A percentile compares a stretch with the other conserved stretches of the same genome.
These are phyloP conservation scores for Pinus tabuliformis DNA, from an alignment of 75 land plant genomes.

Conservation along the genomic window DNA sequence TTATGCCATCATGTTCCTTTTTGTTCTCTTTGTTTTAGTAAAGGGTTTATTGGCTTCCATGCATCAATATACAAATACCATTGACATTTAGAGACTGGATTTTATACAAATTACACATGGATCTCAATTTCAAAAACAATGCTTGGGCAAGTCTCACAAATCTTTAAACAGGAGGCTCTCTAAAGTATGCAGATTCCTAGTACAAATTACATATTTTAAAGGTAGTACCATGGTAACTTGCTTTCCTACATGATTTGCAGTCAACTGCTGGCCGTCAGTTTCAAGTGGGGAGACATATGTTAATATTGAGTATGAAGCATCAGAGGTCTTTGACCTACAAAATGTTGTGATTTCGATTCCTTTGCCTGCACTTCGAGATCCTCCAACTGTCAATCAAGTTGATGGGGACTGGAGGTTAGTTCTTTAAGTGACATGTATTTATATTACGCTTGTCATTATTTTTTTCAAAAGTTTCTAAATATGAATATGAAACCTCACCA, in stretches of 20 bases:
- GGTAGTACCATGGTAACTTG: background rate
- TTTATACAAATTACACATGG: background rate
- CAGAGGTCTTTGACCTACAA: conserved; percentile 80
- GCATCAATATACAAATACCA: background rate
- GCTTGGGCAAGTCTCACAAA: background rate
- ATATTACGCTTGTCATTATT: background rate
- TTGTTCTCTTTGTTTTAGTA: background rate
- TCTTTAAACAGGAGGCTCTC: background rate
- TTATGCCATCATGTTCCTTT: background rate
- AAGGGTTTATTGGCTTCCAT: background rate
- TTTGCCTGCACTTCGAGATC: conserved; percentile 89
- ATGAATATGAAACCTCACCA: background rate
- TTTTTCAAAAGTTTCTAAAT: background rate
- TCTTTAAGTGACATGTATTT: conserved; percentile 1
- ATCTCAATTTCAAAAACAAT: background rate
- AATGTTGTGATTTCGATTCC: conserved; percentile 92
- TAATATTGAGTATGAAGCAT: conserved; percentile 96
- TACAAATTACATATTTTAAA: background rate
- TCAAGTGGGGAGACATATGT: conserved; percentile 95
- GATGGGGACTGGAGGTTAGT: conserved; percentile 99
- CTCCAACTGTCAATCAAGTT: conserved; percentile 83
- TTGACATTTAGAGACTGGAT: background rate
- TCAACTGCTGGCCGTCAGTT: conserved; percentile 99
- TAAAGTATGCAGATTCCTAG: background rate
- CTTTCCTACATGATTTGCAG: conserved; percentile 32